Conservation (phyloP, 176 grass and related monocot genomes). For the Bolboschoenus planiculmis region DNA sequence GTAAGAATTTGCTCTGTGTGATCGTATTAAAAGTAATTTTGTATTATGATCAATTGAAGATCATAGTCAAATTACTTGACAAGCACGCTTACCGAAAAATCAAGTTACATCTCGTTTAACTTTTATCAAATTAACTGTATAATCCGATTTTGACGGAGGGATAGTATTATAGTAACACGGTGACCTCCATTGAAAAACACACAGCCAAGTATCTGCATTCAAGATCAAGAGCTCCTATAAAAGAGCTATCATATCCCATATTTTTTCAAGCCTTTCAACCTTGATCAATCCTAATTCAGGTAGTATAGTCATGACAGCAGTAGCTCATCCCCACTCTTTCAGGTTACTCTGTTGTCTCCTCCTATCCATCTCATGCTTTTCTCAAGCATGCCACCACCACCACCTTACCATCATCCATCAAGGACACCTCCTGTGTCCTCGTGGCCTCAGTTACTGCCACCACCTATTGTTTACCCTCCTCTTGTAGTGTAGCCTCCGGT, state of each 20-base stretch:
- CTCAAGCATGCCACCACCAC: conserved; percentile 27
- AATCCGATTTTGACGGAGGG: not conserved
- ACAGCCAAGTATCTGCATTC: not conserved
- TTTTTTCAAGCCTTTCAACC: not conserved
- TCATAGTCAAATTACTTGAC: not conserved
- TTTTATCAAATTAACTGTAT: not conserved
- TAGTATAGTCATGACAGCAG: not conserved
- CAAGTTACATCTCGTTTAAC: not conserved
- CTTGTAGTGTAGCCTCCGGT: not conserved
- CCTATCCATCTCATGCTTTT: conserved; percentile 15
- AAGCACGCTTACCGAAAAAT: no score
- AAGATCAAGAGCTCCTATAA: conserved; percentile 9
- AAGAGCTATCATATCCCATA: not conserved
- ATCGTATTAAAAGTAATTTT: not conserved
- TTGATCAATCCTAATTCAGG: not conserved
- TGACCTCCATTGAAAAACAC: no score
- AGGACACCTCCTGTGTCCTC: not conserved
- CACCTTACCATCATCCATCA: conserved; percentile 10
- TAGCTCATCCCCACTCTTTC: not conserved
- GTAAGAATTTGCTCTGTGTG: not conserved
- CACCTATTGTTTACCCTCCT: not conserved
- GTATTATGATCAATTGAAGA: not conserved
- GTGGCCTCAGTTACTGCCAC: not conserved
- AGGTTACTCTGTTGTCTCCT: conserved; percentile 1
- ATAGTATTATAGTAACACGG: no score